Percentiles rank a stretch among this genome's conserved stretches.
These are phyloP conservation scores for Phylloporus sp. DNA, from an alignment of 768 basidiomycete genomes.

Conservation along the genomic window DNA sequence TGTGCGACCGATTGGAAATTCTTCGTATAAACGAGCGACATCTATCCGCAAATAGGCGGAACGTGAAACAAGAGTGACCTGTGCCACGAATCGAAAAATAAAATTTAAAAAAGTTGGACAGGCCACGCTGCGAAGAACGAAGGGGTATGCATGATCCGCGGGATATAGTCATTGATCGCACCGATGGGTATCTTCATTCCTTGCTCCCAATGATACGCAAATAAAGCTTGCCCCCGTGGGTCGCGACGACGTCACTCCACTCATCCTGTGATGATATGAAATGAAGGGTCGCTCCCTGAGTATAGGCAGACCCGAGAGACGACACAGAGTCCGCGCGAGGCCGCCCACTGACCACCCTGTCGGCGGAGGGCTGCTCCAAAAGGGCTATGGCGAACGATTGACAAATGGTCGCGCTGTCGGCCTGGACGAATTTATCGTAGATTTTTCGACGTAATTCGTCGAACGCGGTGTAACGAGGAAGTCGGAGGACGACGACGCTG, in stretches of 20 bases:
- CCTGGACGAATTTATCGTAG: conserved; percentile 60
- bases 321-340: conserved; percentile 34
- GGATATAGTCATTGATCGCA: not conserved
- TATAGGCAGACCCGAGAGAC: conserved; percentile 25
- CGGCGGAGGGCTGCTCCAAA: conserved; percentile 34
- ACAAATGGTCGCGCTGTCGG: conserved; percentile 52
- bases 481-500: conserved; percentile 58
- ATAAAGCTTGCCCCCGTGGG: conserved; percentile 47
- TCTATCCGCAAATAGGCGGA: not conserved
- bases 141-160: not conserved
- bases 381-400: conserved; percentile 54
- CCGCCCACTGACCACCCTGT: conserved; percentile 14
- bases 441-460: conserved; percentile 52
- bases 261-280: conserved; percentile 52
- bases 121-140: conserved; percentile 4
- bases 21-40: not conserved
- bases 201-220: conserved; percentile 44
- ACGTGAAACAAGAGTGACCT: conserved; percentile 2
- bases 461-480: conserved; percentile 43
- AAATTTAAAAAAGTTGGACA: not conserved
- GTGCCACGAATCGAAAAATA: conserved; percentile 8
- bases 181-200: too few species aligned
- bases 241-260: conserved; percentile 49
- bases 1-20: not conserved
- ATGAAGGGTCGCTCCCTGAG: conserved; percentile 30